Base-by-base conservation (phyloP, 148 eudicot genomes). In the Fagopyrum esculentum region DNA sequence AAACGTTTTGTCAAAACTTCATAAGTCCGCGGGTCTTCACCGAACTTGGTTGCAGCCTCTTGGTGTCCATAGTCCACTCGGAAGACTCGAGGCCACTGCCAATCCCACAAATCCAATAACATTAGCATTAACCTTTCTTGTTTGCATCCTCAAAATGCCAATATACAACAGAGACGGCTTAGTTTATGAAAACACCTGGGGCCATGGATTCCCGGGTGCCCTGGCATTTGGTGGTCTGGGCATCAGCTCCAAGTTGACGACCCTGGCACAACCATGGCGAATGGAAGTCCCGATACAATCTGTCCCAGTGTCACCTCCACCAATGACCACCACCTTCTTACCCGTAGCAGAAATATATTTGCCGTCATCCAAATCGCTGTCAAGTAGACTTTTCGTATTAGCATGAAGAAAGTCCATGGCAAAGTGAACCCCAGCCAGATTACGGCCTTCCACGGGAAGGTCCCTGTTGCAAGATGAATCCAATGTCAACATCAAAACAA, bases 201-300 rank as follows among this genome's bases (percentile, higher is more conserved):
- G 99, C 99, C 99, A 95, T 71, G 99, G 99, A 74, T 95, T 95
- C 70, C 94, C 99, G 0, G 97, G 89, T 75, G 99, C 96, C 80
- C 99, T 83, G 3, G 93, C 82, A 59, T 75, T 84, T 52, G 99
- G 99, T 64, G 97, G 99, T 86, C 87, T 82, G 9, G 99, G 99
- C 11, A 95, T 94, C 78, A 95, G 97, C 88, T 95, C 99, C 75
- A 95, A 78, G 80, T 95, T 95, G 22, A 90, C 80, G 11, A 95
- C 68, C 78, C 83, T 78, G 40, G 73, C 86, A 83, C 99, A 95
- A 70, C 99, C 99, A 77, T 95, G 99, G 26, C 99, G 87, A 76
- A 95, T 90, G 44, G 99, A 95, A n/a, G 99, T 95, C 40, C 99
- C 99, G 59, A 95, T 95, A 81, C 99, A 95, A 73, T 95, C 99